Evolutionary conservation across 2,329 filamentous ascomycete species (phyloP).

Genomic region (Fusarium neocosmosporiellum): DNA sequence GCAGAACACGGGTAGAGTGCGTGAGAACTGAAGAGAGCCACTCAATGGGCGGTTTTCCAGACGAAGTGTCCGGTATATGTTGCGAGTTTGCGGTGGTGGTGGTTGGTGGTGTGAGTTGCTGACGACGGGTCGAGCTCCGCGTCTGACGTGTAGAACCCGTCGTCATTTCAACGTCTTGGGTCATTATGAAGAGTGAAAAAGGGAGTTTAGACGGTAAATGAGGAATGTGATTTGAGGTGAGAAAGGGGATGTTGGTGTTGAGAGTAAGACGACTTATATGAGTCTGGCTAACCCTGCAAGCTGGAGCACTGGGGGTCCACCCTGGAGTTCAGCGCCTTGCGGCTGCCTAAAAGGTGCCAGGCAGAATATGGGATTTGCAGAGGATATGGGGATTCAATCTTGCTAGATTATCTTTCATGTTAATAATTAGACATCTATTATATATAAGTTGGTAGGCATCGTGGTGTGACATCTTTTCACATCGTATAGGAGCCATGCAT

Average conservation of each 20-base stretch:
- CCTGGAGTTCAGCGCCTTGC: background rate
- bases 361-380: slow-evolving; percentile 8
- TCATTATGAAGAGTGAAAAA: slow-evolving; percentile 8
- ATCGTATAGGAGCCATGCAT: background rate
- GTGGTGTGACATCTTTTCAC: background rate
- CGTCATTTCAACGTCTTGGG: background rate
- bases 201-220: background rate
- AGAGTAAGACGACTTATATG: slow-evolving; percentile 7
- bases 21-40: background rate
- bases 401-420: background rate
- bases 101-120: slow-evolving; percentile 2
- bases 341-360: slow-evolving; percentile 27
- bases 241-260: background rate
- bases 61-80: background rate
- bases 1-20: background rate
- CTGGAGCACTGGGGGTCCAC: background rate
- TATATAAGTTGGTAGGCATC: background rate
- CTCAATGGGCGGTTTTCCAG: slow-evolving; percentile 9
- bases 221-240: background rate
- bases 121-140: slow-evolving; percentile 21
- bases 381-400: background rate
- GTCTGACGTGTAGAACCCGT: slow-evolving; percentile 11
- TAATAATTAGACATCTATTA: background rate
- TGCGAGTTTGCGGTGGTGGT: background rate
- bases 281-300: slow-evolving; percentile 1